Percentiles rank a stretch among this genome's conserved stretches.
These are phyloP conservation scores for Asterochloris sp. DNA, from an alignment of 139 green algal genomes.

Conservation along the genomic window DNA sequence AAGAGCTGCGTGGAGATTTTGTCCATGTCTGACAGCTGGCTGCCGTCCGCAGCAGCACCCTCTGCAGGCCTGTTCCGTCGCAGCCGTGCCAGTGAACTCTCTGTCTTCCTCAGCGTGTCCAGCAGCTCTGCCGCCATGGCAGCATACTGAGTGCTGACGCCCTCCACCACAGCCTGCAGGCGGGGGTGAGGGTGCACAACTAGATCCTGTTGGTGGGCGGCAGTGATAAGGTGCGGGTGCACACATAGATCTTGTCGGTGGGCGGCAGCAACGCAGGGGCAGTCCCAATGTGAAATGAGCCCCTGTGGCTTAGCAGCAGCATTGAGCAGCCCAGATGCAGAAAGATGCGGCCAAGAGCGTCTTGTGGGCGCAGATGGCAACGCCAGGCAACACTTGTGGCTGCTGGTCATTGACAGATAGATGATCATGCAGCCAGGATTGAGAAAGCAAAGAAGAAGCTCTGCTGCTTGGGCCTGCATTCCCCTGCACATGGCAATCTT, in stretches of 20 bases:
- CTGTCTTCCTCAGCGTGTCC: constrained; percentile 80
- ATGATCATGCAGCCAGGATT: too few species aligned
- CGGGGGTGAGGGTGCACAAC: neutral
- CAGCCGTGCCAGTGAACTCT: constrained; percentile 79
- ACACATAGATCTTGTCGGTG: too few species aligned
- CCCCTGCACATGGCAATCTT: too few species aligned
- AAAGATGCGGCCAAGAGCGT: neutral
- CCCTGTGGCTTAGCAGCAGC: neutral
- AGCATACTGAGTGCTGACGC: constrained; percentile 42
- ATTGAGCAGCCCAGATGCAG: neutral
- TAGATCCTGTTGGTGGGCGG: too few species aligned
- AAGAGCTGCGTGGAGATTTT: constrained; percentile 87
- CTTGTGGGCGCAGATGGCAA: neutral
- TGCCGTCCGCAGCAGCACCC: constrained; percentile 26
- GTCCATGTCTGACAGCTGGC: constrained; percentile 75
- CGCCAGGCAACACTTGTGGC: neutral
- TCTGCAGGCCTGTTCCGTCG: constrained; percentile 59
- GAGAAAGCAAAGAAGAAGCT: too few species aligned
- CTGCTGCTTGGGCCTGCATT: too few species aligned
- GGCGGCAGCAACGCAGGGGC: too few species aligned
- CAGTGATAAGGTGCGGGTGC: too few species aligned
- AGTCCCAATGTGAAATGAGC: neutral
- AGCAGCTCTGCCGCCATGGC: constrained; percentile 76
- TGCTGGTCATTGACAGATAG: neutral
- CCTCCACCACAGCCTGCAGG: constrained; percentile 31